These are phyloP conservation scores for Candida sojae DNA, from an alignment of 1,139 yeast species.

Conservation along the genomic window DNA sequence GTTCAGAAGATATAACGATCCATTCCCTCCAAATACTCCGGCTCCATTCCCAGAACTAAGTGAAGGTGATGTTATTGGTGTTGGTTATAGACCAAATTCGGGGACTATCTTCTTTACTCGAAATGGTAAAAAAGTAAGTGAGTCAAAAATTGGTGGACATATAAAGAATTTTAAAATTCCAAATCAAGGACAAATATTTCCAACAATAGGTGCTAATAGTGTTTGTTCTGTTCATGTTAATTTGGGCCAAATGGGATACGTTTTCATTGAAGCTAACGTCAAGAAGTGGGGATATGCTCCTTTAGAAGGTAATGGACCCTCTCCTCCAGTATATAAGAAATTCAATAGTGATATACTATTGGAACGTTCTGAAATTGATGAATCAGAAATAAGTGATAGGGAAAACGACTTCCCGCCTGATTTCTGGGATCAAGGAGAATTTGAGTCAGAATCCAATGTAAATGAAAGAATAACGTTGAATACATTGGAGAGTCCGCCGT, in stretches of 20 bases:
- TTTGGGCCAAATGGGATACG: conserved; percentile 59
- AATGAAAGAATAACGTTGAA: conserved; percentile 46
- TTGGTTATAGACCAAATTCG: conserved; percentile 61
- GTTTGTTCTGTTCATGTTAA: conserved; percentile 56
- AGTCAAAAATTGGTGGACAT: conserved; percentile 70
- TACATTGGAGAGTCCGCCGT: conserved; percentile 28
- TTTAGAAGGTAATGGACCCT: conserved; percentile 58
- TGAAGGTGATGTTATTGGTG: conserved; percentile 67
- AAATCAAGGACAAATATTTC: conserved; percentile 46
- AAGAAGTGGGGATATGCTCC: conserved; percentile 70
- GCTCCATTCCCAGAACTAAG: conserved; percentile 49
- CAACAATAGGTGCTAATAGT: conserved; percentile 55
- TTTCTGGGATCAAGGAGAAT: conserved; percentile 41
- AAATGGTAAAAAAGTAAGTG: conserved; percentile 69
- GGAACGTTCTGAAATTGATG: conserved; percentile 57
- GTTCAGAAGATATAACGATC: conserved; percentile 51
- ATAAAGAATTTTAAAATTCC: conserved; percentile 46
- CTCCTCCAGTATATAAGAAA: conserved; percentile 62
- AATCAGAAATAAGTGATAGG: conserved; percentile 45
- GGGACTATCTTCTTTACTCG: conserved; percentile 70
- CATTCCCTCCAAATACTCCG: conserved; percentile 38
- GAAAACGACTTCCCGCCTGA: conserved; percentile 59
- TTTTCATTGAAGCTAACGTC: conserved; percentile 60
- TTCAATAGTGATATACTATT: conserved; percentile 55
- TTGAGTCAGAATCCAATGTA: conserved; percentile 8